These are phyloP conservation scores for Kluyveromyces wickerhamii DNA, from an alignment of 805 yeast genomes.

Conservation along the genomic window DNA sequence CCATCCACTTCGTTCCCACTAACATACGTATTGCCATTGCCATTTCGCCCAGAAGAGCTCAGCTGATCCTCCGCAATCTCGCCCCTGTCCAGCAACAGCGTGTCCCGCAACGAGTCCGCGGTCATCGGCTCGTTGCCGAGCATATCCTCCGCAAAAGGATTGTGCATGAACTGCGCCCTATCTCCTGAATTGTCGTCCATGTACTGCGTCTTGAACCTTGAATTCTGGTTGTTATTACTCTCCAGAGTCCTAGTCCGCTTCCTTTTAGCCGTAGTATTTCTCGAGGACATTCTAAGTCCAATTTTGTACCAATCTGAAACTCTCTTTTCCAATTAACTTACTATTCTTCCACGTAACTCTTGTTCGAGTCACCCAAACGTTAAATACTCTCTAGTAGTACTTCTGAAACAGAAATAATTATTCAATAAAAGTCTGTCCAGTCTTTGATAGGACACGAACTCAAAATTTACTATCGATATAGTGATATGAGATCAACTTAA, in stretches of 20 bases:
- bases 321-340: no score
- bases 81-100: slow-evolving; percentile 7
- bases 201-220: slow-evolving; percentile 6
- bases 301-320: no score
- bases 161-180: slow-evolving; percentile 4
- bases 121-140: slow-evolving; percentile 1
- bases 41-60: neutral
- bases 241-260: slow-evolving; percentile 10
- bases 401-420: no score
- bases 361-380: no score
- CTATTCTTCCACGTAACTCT: no score
- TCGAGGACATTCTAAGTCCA: neutral
- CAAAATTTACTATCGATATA: no score
- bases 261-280: slow-evolving; percentile 8
- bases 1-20: slow-evolving; percentile 5
- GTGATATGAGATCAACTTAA: no score
- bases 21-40: no score
- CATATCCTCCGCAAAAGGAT: slow-evolving; percentile 1
- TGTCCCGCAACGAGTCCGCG: slow-evolving; percentile 2
- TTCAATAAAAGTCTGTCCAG: no score
- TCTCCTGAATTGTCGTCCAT: slow-evolving; percentile 2
- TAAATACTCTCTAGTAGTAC: no score
- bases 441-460: no score
- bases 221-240: neutral
- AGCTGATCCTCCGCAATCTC: slow-evolving; percentile 9